Base-by-base conservation (phyloP, 352 stramenopile genomes). In the Pythium dissotocum region DNA sequence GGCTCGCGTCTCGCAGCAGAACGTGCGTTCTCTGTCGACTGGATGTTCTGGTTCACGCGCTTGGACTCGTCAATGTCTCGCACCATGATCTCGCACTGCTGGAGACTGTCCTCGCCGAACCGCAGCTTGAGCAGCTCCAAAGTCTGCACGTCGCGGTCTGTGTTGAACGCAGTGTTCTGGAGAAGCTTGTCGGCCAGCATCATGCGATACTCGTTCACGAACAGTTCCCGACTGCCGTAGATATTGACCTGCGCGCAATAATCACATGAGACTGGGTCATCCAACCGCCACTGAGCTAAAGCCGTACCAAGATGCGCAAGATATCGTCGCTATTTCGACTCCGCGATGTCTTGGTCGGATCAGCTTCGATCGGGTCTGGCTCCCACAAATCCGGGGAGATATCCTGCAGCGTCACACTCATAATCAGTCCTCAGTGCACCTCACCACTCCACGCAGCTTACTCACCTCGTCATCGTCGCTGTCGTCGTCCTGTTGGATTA, bases 161-260 rank as follows among this genome's bases (percentile, higher is more conserved):
- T 99, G 69, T 98, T 82, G 71, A 96, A 99, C 44, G 97, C 85
- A 7, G 96, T 75, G 73, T 98, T 98, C 12, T 89, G 79, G 14
- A 99, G 80, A 21, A 99, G 77, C 67, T 99, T 99, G 72, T 99
- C 97, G 0, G 96, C 97, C 30, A 99, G 79, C 93, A 99, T 98
- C 67, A 98, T 84, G 21, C 97, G 82, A 73, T 99, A 99, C 77
- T 99, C 97, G 77, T 98, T 98, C n/a, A 99, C 96, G 78, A 99
- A 99, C 16, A 99, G 73, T 69, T 99, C 97, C 54, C 98, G 98
- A 69, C 92, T 99, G 46, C 97, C 97, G 76, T 99, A 99, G 65
- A 99, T 99, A 51, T 97, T 98, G 14, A 91, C 83, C 83, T 91
- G 64, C 46, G 10, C 2, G 2, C 9, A 59, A 56, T 13, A 13